Evolutionary conservation across 2,329 filamentous ascomycete genomes (phyloP).

Genomic region (Cyphellophora attinorum): DNA sequence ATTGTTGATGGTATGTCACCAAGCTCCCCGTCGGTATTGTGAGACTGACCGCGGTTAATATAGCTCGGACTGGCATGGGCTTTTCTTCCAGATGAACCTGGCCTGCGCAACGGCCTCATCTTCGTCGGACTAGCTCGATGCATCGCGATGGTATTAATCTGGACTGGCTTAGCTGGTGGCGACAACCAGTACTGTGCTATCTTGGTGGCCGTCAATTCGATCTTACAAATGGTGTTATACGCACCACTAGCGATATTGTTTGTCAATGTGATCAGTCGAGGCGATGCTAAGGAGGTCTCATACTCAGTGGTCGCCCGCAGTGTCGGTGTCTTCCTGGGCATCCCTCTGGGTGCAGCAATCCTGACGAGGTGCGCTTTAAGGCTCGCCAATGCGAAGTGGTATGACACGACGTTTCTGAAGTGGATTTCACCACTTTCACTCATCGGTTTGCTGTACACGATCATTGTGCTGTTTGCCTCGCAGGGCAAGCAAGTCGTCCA

Average conservation of each 20-base stretch:
- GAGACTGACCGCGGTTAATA: too few relatives aligned
- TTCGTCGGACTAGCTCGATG: constrained; percentile 77
- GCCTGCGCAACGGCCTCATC: constrained; percentile 55
- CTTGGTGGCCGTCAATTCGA: constrained; percentile 63
- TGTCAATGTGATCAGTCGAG: constrained; percentile 56
- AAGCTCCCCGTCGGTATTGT: not conserved
- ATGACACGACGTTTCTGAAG: constrained; percentile 60
- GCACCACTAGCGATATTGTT: constrained; percentile 60
- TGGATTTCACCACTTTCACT: constrained; percentile 65
- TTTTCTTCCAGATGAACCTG: constrained; percentile 41
- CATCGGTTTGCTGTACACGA: constrained; percentile 76
- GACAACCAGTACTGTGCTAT: constrained; percentile 76
- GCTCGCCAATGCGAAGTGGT: constrained; percentile 49
- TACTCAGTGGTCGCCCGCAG: constrained; percentile 66
- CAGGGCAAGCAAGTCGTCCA: constrained; percentile 69
- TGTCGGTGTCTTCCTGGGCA: constrained; percentile 75
- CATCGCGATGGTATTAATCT: constrained; percentile 81
- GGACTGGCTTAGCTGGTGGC: constrained; percentile 67
- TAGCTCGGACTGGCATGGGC: constrained; percentile 43
- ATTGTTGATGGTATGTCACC: constrained; percentile 58
- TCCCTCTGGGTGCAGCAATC: constrained; percentile 70
- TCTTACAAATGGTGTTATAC: constrained; percentile 67
- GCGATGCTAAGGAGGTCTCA: constrained; percentile 24
- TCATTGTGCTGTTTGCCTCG: constrained; percentile 73
- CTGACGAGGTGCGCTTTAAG: constrained; percentile 59